A percentile compares a stretch with the other conserved stretches of the same genome.
Evolutionary conservation across 208 protist species (phyloP).

Genomic region (Angomonas deanei): DNA sequence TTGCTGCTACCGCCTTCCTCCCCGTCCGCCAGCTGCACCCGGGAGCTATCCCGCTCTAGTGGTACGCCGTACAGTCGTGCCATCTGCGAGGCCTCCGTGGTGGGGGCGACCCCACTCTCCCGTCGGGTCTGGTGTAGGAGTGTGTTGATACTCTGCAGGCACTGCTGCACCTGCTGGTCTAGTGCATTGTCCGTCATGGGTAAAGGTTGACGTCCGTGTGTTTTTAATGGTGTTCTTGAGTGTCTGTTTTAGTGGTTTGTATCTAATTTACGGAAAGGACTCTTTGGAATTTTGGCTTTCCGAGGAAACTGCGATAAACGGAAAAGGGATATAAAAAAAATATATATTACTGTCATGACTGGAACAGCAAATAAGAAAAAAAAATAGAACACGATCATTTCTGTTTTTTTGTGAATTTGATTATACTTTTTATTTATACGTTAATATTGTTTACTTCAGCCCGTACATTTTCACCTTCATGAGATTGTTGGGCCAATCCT

Average conservation of each 20-base stretch:
- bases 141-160: neutral
- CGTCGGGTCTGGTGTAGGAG: neutral
- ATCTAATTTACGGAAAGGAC: too few relatives aligned
- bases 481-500: slow-evolving; percentile 70
- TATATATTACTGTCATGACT: too few relatives aligned
- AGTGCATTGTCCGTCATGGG: neutral
- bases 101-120: neutral
- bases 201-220: too few relatives aligned
- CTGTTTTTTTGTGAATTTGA: too few relatives aligned
- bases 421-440: neutral
- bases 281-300: too few relatives aligned
- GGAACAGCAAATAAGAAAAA: slow-evolving; percentile 8
- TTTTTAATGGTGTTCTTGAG: too few relatives aligned
- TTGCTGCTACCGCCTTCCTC: neutral
- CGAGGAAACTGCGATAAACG: too few relatives aligned
- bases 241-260: too few relatives aligned
- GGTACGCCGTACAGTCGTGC: neutral
- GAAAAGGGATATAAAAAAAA: too few relatives aligned
- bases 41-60: neutral
- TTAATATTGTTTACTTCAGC: slow-evolving; percentile 21
- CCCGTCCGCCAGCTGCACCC: neutral
- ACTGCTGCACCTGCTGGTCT: neutral
- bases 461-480: slow-evolving; percentile 90
- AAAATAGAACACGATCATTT: too few relatives aligned
- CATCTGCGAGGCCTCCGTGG: neutral